Evolutionary conservation across 148 eudicot genomes (phyloP), one percentile per base, ranked within the genome.

Genomic region (Fagopyrum tataricum): DNA sequence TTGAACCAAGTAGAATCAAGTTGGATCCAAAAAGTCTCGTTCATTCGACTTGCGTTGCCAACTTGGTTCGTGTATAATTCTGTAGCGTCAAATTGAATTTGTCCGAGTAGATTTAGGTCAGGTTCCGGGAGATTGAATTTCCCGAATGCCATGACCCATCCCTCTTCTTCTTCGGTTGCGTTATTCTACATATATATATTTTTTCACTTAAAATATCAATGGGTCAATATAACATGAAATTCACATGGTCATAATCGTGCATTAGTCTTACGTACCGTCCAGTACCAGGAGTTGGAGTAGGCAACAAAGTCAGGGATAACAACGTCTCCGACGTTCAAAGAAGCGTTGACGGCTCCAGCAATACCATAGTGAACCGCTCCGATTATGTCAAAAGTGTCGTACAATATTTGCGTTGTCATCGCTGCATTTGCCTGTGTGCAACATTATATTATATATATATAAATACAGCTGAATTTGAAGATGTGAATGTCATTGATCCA

Each of bases 281-380:
- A 59, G 7, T 59, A 14, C 66, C 66, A 59, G 1, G 66, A 24
- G 39, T 59, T 24, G 11, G 66, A 23, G 39, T 23, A 59, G 37
- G 66, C 66, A 59, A 24, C 66, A 11, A 23, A 59, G 39, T 59
- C 39, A 24, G 66, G 66, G 15, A 59, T 8, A 39, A 59, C 66
- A 24, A 59, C 66, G 39, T 59, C 66, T 2, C 15, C 66, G 12
- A 59, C 9, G 66, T 24, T 59, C 66, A 59, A 59, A 23, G 66
- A 59, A 39, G 40, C 13, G 66, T 59, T 59, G 21, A 11, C 39
- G 4, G 66, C 40, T 23, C 66, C 66, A 10, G 66, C 66, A 2
- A 59, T 59, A 4, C 39, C 66, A 39, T 58, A 58, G 39, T 58
- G 66, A 10, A 58, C 66, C 14, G 9, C 66, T 58, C 66, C 66